Conservation (phyloP, 2,329 filamentous ascomycete genomes). For the Hymenoscyphus fructigenus region DNA sequence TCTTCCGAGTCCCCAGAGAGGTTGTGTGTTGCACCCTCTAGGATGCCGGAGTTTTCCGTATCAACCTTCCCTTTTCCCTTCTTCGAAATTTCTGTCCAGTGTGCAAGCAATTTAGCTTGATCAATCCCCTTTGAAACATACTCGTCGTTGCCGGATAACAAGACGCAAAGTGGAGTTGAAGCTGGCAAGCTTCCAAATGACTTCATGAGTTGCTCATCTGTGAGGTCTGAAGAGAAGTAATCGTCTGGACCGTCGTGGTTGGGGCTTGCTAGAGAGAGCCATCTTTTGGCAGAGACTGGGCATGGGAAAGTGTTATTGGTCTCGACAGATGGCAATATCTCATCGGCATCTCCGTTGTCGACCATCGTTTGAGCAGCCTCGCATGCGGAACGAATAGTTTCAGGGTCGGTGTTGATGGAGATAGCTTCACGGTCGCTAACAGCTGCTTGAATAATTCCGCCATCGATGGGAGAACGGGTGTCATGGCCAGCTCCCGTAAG, state of each 20-base stretch:
- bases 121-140: conserved; percentile 49
- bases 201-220: conserved; percentile 46
- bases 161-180: conserved; percentile 45
- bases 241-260: conserved; percentile 61
- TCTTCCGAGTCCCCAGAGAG: conserved; percentile 46
- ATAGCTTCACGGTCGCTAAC: conserved; percentile 62
- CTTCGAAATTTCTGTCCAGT: conserved; percentile 48
- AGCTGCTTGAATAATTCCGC: conserved; percentile 64
- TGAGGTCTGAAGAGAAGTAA: conserved; percentile 65
- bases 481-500: conserved; percentile 39
- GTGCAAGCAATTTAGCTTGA: conserved; percentile 46
- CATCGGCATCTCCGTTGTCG: conserved; percentile 42
- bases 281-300: conserved; percentile 56
- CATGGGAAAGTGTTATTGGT: conserved; percentile 36
- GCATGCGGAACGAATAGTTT: conserved; percentile 37
- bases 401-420: conserved; percentile 38
- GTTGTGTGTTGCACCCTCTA: conserved; percentile 52
- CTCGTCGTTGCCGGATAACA: conserved; percentile 52
- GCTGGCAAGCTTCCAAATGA: conserved; percentile 56
- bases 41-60: conserved; percentile 46
- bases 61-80: conserved; percentile 48
- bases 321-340: conserved; percentile 42
- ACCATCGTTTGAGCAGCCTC: conserved; percentile 44
- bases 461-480: conserved; percentile 50
- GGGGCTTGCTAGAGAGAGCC: conserved; percentile 57